These are phyloP conservation scores for Ilex paraguariensis DNA, from an alignment of 305 asterid species.

Conservation along the genomic window DNA sequence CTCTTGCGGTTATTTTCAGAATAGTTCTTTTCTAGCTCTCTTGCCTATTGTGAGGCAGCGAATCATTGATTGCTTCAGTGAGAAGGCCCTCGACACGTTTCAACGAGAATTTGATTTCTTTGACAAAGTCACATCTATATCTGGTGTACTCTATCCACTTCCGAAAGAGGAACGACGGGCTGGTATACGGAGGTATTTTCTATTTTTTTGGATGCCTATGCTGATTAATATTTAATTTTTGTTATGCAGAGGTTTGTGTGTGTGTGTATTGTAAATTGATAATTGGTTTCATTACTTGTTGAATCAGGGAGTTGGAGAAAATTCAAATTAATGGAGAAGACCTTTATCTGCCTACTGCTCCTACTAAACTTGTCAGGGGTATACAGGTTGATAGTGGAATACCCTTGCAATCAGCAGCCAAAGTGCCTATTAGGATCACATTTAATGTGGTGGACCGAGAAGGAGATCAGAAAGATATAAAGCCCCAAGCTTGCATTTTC, in stretches of 20 bases:
- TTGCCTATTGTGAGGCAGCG: constrained; percentile 84
- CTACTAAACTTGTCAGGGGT: constrained; percentile 84
- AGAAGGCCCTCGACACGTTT: constrained; percentile 75
- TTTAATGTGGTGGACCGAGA: constrained; percentile 90
- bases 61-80: constrained; percentile 79
- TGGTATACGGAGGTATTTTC: constrained; percentile 77
- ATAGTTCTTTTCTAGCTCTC: constrained; percentile 59
- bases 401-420: constrained; percentile 98
- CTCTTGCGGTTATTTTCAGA: constrained; percentile 41
- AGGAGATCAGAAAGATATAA: constrained; percentile 71
- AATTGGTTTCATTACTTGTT: constrained; percentile 5
- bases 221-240: not conserved
- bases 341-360: constrained; percentile 98
- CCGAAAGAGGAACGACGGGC: constrained; percentile 98
- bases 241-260: no score
- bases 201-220: not conserved
- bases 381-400: constrained; percentile 95
- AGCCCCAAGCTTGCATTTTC: constrained; percentile 97
- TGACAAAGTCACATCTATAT: constrained; percentile 97
- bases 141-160: constrained; percentile 87
- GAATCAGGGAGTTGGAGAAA: constrained; percentile 89
- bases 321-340: constrained; percentile 89
- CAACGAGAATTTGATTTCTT: constrained; percentile 95
- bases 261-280: not conserved
- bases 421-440: constrained; percentile 99